A percentile compares a stretch with the other conserved stretches of the same genome.
Conservation (phyloP, 106 monocot genomes). For the Narthecium ossifragum region DNA sequence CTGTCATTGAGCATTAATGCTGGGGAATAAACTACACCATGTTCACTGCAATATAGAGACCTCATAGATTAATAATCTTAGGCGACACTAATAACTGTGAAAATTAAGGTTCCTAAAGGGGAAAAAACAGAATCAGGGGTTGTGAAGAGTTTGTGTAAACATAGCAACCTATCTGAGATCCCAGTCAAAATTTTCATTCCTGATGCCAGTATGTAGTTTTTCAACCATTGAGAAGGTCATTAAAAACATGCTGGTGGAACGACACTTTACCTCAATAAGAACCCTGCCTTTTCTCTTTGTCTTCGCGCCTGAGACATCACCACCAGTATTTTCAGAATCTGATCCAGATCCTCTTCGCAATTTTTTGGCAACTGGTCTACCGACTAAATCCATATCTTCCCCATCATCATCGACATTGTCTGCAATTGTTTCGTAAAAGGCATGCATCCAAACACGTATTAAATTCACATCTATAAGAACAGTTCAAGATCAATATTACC, state of each 20-base stretch:
- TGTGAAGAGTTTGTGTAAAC: neutral
- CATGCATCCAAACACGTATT: neutral
- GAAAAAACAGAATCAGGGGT: neutral
- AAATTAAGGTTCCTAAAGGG: neutral
- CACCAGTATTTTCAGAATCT: conserved; percentile 9
- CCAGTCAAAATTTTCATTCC: no score
- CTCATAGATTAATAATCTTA: no score
- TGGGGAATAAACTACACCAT: neutral
- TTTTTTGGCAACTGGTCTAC: conserved; percentile 17
- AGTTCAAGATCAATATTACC: neutral
- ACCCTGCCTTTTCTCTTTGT: conserved; percentile 45
- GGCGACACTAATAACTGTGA: neutral
- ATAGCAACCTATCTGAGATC: no score
- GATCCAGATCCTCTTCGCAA: conserved; percentile 15
- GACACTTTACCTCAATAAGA: conserved; percentile 32
- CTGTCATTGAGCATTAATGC: neutral
- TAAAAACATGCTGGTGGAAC: neutral
- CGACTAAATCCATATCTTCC: conserved; percentile 18
- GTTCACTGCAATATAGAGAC: neutral
- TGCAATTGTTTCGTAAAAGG: neutral
- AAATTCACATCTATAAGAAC: neutral
- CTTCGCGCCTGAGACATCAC: conserved; percentile 12
- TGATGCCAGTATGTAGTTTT: no score
- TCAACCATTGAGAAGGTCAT: no score
- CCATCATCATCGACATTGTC: conserved; percentile 23